phyloP scores from a whole-genome alignment of 164 flowering plant species.

The Piper betle region DNA sequence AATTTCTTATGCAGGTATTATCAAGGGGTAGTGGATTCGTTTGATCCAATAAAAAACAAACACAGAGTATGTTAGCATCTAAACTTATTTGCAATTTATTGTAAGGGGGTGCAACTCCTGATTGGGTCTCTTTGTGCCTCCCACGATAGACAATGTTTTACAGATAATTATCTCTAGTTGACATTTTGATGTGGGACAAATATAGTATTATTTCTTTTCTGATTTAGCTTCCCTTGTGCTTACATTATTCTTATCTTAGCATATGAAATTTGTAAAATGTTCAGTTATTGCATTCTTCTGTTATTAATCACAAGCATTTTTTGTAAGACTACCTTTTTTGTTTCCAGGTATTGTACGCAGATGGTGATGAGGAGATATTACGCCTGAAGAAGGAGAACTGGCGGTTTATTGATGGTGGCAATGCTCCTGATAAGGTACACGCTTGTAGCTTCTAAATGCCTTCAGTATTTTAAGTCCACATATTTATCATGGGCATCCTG shows the following conservation, averaged over 20 bases:
- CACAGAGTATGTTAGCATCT: conserved; percentile 38
- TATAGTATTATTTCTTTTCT: too few relatives aligned
- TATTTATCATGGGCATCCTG: background rate
- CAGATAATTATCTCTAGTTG: too few relatives aligned
- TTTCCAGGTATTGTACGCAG: conserved; percentile 48
- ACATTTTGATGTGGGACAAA: too few relatives aligned
- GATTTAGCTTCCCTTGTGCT: too few relatives aligned
- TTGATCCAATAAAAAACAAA: conserved; percentile 35
- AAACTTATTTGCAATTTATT: too few relatives aligned
- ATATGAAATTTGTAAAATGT: too few relatives aligned
- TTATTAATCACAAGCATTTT: too few relatives aligned
- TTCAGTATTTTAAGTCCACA: background rate
- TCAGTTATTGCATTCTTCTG: too few relatives aligned
- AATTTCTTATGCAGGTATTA: conserved; percentile 48
- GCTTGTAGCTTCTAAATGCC: conserved; percentile 1
- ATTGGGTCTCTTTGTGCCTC: too few relatives aligned
- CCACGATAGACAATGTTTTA: too few relatives aligned
- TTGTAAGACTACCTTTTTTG: background rate
- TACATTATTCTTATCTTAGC: too few relatives aligned
- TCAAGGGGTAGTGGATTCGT: conserved; percentile 47
- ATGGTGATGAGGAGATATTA: conserved; percentile 65
- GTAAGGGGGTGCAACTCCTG: too few relatives aligned
- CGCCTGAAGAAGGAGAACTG: conserved; percentile 42
- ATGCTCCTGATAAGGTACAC: conserved; percentile 29
- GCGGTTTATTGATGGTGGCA: conserved; percentile 26